Evolutionary conservation across 2,329 filamentous ascomycete genomes (phyloP).

Genomic region (Nothophoma quercina): DNA sequence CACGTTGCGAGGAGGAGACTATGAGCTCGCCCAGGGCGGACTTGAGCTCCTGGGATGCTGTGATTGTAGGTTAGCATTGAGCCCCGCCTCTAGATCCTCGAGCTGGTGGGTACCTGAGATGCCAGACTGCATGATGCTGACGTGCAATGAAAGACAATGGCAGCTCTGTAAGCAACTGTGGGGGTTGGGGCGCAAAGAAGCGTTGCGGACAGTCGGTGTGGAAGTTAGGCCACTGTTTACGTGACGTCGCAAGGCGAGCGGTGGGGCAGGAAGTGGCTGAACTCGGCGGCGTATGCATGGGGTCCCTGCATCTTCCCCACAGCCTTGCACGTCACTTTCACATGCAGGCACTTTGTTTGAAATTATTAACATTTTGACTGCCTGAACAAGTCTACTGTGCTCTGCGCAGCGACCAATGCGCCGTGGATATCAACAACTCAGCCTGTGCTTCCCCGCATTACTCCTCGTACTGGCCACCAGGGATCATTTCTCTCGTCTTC

Average conservation of each 20-base stretch:
- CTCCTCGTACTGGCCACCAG: conserved; percentile 59
- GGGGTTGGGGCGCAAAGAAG: neutral
- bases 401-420: neutral
- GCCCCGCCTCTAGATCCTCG: neutral
- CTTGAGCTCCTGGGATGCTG: conserved; percentile 77
- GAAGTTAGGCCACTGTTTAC: conserved; percentile 26
- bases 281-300: conserved; percentile 20
- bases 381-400: conserved; percentile 11
- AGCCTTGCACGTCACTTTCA: conserved; percentile 9
- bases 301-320: conserved; percentile 13
- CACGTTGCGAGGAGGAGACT: conserved; percentile 67
- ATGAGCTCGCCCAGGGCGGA: conserved; percentile 75
- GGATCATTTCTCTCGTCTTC: conserved; percentile 55
- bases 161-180: neutral
- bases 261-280: conserved; percentile 32
- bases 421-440: conserved; percentile 24
- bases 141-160: neutral
- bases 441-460: conserved; percentile 32
- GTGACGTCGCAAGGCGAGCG: conserved; percentile 26
- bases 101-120: conserved; percentile 69
- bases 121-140: conserved; percentile 75
- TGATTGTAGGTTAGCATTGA: conserved; percentile 22
- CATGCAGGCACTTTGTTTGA: no score
- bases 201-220: neutral
- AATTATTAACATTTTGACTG: no score